Evolutionary conservation across 352 stramenopile genomes (phyloP).

Genomic region (Plasmopara viticola): DNA sequence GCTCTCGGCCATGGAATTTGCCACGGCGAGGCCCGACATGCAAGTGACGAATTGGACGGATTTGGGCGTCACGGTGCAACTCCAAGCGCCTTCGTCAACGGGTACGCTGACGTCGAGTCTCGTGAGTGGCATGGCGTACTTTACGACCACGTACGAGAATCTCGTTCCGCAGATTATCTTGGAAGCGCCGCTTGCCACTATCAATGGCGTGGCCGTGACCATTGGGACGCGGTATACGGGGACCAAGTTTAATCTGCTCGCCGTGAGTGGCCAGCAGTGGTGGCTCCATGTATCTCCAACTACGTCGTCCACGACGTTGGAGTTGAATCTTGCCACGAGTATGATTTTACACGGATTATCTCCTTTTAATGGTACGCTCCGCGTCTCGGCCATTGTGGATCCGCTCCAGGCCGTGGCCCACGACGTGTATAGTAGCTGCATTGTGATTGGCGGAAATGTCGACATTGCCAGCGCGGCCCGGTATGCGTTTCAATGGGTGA

Average conservation of each 20-base stretch:
- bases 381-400: conserved; percentile 36
- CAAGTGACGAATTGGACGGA: conserved; percentile 60
- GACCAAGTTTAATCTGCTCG: conserved; percentile 42
- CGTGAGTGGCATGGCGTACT: conserved; percentile 71
- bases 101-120: conserved; percentile 38
- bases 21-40: conserved; percentile 30
- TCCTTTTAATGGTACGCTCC: conserved; percentile 39
- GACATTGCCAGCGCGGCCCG: conserved; percentile 34
- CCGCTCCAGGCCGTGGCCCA: conserved; percentile 40
- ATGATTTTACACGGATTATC: conserved; percentile 29
- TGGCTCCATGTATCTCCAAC: conserved; percentile 41
- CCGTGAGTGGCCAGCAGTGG: conserved; percentile 53
- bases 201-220: conserved; percentile 35
- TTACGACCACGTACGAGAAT: conserved; percentile 44
- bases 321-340: conserved; percentile 37
- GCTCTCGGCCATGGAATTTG: conserved; percentile 54
- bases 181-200: conserved; percentile 42
- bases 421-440: conserved; percentile 57
- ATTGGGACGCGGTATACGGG: conserved; percentile 27
- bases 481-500: conserved; percentile 63
- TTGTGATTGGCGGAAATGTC: conserved; percentile 44
- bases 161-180: conserved; percentile 50
- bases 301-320: conserved; percentile 6
- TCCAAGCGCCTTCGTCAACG: conserved; percentile 23
- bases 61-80: conserved; percentile 48